Evolutionary conservation across 2,329 filamentous ascomycete genomes (phyloP).

Genomic region (Chaetomium sp.): DNA sequence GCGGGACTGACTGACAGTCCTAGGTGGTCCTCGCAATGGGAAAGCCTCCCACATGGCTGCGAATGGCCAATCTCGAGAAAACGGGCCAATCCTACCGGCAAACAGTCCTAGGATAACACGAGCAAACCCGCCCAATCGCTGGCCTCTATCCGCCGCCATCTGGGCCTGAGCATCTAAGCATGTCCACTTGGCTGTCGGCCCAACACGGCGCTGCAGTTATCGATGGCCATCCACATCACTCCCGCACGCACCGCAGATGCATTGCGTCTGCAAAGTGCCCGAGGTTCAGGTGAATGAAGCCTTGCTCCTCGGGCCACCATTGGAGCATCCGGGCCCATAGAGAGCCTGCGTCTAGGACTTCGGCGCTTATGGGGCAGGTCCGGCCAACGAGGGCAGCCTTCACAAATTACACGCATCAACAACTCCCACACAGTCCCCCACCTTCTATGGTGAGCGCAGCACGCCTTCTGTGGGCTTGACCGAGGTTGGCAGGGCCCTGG

Average conservation of each 20-base stretch:
- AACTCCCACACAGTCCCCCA: background rate
- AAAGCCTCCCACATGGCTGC: background rate
- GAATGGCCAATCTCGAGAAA: background rate
- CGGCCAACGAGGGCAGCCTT: slow-evolving; percentile 10
- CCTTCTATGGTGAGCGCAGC: background rate
- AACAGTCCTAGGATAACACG: background rate
- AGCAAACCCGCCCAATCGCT: background rate
- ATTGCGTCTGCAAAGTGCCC: background rate
- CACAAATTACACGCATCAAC: background rate
- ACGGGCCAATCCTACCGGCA: slow-evolving; percentile 1
- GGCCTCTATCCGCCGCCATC: background rate
- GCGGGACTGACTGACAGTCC: background rate
- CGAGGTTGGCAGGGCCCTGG: background rate
- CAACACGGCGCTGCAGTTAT: background rate
- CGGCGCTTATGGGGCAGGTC: slow-evolving; percentile 19
- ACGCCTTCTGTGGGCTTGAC: background rate
- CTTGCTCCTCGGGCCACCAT: slow-evolving; percentile 1
- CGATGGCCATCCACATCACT: background rate
- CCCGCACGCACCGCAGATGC: background rate
- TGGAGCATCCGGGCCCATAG: background rate
- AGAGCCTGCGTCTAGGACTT: slow-evolving; percentile 1
- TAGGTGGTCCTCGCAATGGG: background rate
- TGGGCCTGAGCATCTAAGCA: background rate
- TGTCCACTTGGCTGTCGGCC: background rate
- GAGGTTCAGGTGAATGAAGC: background rate